Percentiles rank a stretch among this genome's conserved stretches.
Conservation (phyloP, 495 filamentous ascomycete species). For the Penicillium flavigenum region DNA sequence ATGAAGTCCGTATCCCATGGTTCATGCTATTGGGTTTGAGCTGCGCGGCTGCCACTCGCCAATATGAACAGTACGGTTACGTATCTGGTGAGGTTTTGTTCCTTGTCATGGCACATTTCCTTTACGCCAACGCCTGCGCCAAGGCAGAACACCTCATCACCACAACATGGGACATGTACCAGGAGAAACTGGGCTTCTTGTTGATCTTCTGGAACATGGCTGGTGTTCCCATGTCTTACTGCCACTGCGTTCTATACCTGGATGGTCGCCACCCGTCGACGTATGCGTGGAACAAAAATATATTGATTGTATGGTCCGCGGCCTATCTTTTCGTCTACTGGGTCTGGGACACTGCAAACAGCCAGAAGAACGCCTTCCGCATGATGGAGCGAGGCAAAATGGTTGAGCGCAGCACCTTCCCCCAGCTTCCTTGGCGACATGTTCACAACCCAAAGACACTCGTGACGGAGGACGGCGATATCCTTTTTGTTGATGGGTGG, state of each 20-base stretch:
- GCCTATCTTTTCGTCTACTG: conserved; percentile 84
- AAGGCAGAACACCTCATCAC: conserved; percentile 95
- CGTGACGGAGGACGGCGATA: conserved; percentile 68
- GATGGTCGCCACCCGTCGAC: conserved; percentile 76
- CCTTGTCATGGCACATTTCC: conserved; percentile 83
- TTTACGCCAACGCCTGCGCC: conserved; percentile 90
- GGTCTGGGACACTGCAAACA: conserved; percentile 86
- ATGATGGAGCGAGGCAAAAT: conserved; percentile 71
- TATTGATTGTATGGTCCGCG: conserved; percentile 59
- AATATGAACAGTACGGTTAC: conserved; percentile 84
- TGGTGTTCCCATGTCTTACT: conserved; percentile 92
- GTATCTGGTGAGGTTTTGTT: conserved; percentile 83
- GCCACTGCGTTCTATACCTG: conserved; percentile 90
- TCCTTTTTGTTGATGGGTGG: conserved; percentile 83
- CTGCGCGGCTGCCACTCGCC: conserved; percentile 72
- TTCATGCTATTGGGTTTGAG: conserved; percentile 82
- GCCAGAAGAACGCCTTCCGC: conserved; percentile 92
- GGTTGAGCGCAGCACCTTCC: conserved; percentile 75
- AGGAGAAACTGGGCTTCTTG: conserved; percentile 99
- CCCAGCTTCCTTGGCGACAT: conserved; percentile 78
- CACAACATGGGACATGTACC: conserved; percentile 86
- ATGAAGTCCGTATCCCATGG: conserved; percentile 94
- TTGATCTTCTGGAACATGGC: conserved; percentile 99
- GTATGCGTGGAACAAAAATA: conserved; percentile 70
- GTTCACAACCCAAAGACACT: conserved; percentile 78